Conservation (phyloP, 2,329 filamentous ascomycete species). For the Orbilia brochopaga region DNA sequence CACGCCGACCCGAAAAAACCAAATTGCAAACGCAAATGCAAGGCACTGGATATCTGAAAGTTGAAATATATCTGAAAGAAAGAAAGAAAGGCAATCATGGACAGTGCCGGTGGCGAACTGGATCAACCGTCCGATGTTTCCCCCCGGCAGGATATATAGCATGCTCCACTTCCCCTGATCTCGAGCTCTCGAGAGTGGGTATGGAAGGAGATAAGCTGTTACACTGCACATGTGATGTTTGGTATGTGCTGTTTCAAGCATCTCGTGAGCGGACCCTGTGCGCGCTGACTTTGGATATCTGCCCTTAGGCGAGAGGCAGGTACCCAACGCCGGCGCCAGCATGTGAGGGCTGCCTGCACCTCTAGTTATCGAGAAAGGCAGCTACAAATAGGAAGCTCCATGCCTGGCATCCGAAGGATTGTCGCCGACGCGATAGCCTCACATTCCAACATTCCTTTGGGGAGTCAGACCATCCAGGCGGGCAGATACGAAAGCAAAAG, state of each 20-base stretch:
- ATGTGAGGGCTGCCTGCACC: constrained; percentile 29
- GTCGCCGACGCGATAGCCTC: constrained; percentile 20
- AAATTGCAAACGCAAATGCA: neutral
- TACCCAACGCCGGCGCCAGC: constrained; percentile 23
- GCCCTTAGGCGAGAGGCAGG: constrained; percentile 31
- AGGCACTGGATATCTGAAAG: too few species aligned
- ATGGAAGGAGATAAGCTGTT: constrained; percentile 31
- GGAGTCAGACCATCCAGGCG: constrained; percentile 20
- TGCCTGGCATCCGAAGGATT: constrained; percentile 12
- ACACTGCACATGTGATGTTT: constrained; percentile 25
- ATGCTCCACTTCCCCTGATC: neutral
- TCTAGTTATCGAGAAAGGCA: constrained; percentile 18
- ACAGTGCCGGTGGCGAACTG: too few species aligned
- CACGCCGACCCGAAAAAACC: constrained; percentile 6
- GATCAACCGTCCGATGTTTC: neutral
- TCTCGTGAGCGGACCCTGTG: constrained; percentile 50
- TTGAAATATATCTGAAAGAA: too few species aligned
- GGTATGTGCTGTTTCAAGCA: constrained; percentile 49
- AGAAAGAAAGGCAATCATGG: too few species aligned
- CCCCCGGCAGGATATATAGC: neutral
- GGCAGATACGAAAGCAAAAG: constrained; percentile 41
- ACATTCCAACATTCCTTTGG: constrained; percentile 34
- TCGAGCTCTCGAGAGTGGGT: constrained; percentile 12
- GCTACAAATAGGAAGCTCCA: constrained; percentile 36
- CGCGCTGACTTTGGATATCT: constrained; percentile 18